Percentiles rank a stretch among this genome's conserved stretches.
Evolutionary conservation across 2,329 filamentous ascomycete species (phyloP).

Genomic region (Venturia effusa): DNA sequence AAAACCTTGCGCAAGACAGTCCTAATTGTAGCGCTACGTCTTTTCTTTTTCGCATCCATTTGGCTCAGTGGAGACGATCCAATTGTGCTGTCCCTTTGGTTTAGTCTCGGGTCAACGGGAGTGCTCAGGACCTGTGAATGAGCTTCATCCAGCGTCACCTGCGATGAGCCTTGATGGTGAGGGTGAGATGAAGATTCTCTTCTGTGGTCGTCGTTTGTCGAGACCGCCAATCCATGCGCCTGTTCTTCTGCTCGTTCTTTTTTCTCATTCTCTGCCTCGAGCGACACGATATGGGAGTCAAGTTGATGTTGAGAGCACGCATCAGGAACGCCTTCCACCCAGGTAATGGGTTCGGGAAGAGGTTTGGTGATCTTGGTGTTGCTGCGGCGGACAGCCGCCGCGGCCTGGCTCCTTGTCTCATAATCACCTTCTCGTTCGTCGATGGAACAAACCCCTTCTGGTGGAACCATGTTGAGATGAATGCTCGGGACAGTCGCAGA

Average conservation of each 20-base stretch:
- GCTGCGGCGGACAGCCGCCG: slow-evolving; percentile 12
- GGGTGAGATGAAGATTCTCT: neutral
- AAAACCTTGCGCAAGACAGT: slow-evolving; percentile 11
- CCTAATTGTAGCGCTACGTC: slow-evolving; percentile 11
- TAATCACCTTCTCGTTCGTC: neutral
- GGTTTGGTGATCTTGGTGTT: slow-evolving; percentile 12
- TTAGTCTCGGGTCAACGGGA: neutral
- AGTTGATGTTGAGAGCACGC: neutral
- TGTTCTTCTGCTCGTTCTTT: neutral
- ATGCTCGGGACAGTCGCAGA: slow-evolving; percentile 1
- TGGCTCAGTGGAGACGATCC: neutral
- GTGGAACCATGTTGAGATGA: slow-evolving; percentile 9
- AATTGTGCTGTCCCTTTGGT: slow-evolving; percentile 1
- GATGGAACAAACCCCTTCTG: neutral
- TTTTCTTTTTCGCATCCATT: slow-evolving; percentile 6
- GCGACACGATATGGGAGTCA: slow-evolving; percentile 5
- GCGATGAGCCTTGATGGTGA: neutral
- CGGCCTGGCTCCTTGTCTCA: neutral
- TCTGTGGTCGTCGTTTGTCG: slow-evolving; percentile 1
- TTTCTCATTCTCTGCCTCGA: neutral
- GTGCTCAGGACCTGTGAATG: neutral
- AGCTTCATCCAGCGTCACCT: neutral
- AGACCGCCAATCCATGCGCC: neutral
- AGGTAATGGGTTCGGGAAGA: slow-evolving; percentile 12
- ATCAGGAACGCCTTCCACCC: slow-evolving; percentile 10